Base-by-base conservation (phyloP, 2,329 filamentous ascomycete genomes). In the Beauveria sp. region DNA sequence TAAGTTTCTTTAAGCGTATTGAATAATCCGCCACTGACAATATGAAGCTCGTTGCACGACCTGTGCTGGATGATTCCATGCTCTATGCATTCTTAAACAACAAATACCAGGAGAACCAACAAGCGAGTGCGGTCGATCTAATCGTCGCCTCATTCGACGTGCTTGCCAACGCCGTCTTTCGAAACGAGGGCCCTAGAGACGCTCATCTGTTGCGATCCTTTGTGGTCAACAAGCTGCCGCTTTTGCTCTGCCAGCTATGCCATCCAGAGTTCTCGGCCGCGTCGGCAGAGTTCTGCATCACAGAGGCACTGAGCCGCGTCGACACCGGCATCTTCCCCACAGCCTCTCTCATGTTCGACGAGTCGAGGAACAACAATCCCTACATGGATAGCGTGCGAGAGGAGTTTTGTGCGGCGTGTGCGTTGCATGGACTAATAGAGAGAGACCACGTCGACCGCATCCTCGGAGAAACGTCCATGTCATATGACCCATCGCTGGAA, bases 61-160 rank as follows among this genome's bases (percentile, higher is more conserved):
- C 93, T 0, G 77, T 96, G 24, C 84, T 96, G 34, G 93, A 98
- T 68, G 93, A 98, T 68, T 79, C 81, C 58, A 82, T 84, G 28
- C 80, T 98, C 12, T 86, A 95, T 66, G 89, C 84, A 55, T 95
- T 93, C 73, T 75, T 98, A 47, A 86, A 91, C 67, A 91, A 93
- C 66, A 84, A 93, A 71, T 97, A 96, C 70, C 88, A 89, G 83
- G 89, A 88, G 45, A 89, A 96, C 68, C 81, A 89, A 47, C 89
- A 93, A 72, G 82, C 84, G 14, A 86, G 91, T 50, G 86, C 90
- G 0, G 85, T 91, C 59, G 92, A 97, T 68, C 79, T 98, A 2
- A 89, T 98, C 47, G 83, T 93, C 10, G 91, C 92, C 1, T 87
- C 92, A 0, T 98, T 99, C 69, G 93, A 98, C 68, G 83, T 96